Base-by-base conservation (phyloP, 306 rosid species). In the Vigna trinervia region DNA sequence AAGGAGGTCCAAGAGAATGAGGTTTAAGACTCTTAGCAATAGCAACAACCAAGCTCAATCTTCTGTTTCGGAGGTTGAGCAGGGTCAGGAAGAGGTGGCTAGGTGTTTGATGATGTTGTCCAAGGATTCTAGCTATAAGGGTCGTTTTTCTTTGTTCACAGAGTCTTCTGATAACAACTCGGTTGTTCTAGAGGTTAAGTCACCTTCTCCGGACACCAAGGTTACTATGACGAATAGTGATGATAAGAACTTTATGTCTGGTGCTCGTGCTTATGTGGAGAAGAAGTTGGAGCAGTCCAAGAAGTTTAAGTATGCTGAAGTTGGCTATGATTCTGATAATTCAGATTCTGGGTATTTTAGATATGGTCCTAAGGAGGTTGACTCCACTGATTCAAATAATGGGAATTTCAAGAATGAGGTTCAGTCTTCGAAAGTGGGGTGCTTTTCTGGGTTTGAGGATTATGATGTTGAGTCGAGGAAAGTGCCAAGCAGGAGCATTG, bases 81-180 rank as follows among this genome's bases (percentile, higher is more conserved):
- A 82, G 36, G 91, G 86, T 8, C 89, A 81, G 56, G 88, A 87
- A 76, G 95, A 92, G 69, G 96, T 86, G 41, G 97, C 97, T 14
- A 74, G 76, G 80, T 83, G 93, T 54, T 88, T 94, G 89, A 89
- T 94, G 89, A 52, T 90, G 86, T 34, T 94, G 83, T 94, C 97
- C 41, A 86, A 83, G 68, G 93, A 87, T 77, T 77, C 80, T 20
- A 76, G 85, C 77, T 22, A 63, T 28, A 84, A 65, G 80, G 80
- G 85, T 53, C 83, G 82, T 52, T 73, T 86, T 78, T 71, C 82
- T 78, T 81, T 89, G 51, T 59, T 81, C 46, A 84, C 85, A 6
- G 94, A 92, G 8, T 90, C 96, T 80, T 94, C 95, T 19, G 91
- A 89, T 58, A 89, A 88, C 83, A 83, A 89, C 36, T 92, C 97